Evolutionary conservation across 495 filamentous ascomycete species (phyloP).

Genomic region (Trypethelium eluteriae): DNA sequence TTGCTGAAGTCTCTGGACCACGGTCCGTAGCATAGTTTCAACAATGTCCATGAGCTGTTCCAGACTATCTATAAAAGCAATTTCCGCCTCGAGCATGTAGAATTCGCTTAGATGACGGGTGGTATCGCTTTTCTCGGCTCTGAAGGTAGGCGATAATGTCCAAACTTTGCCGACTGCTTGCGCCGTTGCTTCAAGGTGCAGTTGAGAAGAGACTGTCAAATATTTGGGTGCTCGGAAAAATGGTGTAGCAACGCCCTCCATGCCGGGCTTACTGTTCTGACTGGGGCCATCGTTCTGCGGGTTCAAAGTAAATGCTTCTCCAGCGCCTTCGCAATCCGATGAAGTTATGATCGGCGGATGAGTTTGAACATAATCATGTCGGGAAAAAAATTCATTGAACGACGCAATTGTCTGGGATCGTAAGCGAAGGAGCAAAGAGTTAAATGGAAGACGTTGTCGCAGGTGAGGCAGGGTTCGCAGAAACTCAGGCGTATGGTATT

Average conservation of each 20-base stretch:
- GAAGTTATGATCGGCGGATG: constrained; percentile 93
- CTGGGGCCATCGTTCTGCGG: not conserved
- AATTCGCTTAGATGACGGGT: constrained; percentile 93
- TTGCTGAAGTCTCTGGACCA: constrained; percentile 49
- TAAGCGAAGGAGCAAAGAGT: constrained; percentile 71
- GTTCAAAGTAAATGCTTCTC: constrained; percentile 80
- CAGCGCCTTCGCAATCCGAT: constrained; percentile 94
- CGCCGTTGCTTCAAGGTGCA: constrained; percentile 88
- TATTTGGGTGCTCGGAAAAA: constrained; percentile 93
- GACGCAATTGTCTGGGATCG: constrained; percentile 71
- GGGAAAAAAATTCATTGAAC: constrained; percentile 62
- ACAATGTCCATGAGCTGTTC: constrained; percentile 63
- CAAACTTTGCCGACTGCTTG: constrained; percentile 85
- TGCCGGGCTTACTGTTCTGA: constrained; percentile 28
- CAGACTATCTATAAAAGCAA: constrained; percentile 66
- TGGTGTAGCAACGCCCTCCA: constrained; percentile 15
- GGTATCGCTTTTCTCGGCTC: constrained; percentile 91
- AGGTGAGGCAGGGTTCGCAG: constrained; percentile 85
- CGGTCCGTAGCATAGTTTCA: constrained; percentile 64
- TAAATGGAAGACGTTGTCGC: constrained; percentile 72
- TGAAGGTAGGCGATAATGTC: constrained; percentile 88
- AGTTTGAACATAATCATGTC: constrained; percentile 68
- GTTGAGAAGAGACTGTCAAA: constrained; percentile 87
- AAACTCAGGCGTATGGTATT: constrained; percentile 83
- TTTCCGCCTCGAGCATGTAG: constrained; percentile 95